These are phyloP conservation scores for Candida corydali DNA, from an alignment of 805 yeast genomes.

Conservation along the genomic window DNA sequence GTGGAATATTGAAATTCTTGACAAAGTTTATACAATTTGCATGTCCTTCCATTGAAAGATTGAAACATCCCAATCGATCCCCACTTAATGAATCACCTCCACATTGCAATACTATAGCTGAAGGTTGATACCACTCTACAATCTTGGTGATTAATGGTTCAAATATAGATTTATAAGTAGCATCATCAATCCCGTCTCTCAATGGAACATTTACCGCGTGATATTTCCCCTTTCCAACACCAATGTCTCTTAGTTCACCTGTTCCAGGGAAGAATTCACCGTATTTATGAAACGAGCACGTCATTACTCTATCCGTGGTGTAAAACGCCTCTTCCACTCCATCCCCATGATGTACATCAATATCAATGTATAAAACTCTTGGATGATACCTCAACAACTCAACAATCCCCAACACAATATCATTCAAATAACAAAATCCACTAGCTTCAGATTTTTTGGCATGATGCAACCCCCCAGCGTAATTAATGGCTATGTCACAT, in stretches of 20 bases:
- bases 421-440: constrained; percentile 94
- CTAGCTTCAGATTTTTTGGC: constrained; percentile 96
- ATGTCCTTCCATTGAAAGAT: constrained; percentile 88
- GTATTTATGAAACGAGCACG: constrained; percentile 92
- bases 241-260: constrained; percentile 86
- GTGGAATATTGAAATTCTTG: constrained; percentile 79
- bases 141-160: constrained; percentile 81
- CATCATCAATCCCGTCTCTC: constrained; percentile 95
- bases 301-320: constrained; percentile 93
- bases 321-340: constrained; percentile 98
- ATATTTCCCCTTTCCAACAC: constrained; percentile 87
- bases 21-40: constrained; percentile 93
- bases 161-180: constrained; percentile 74
- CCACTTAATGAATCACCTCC: constrained; percentile 98
- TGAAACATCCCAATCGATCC: constrained; percentile 93
- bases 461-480: constrained; percentile 97
- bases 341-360: constrained; percentile 96
- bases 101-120: constrained; percentile 95
- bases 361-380: constrained; percentile 88
- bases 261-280: constrained; percentile 98
- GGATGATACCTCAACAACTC: constrained; percentile 87
- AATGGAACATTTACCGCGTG: constrained; percentile 89
- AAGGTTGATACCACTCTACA: constrained; percentile 87
- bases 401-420: constrained; percentile 84
- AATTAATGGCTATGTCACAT: constrained; percentile 92